These are phyloP conservation scores for Neoboletus brunneissimus DNA, from an alignment of 768 basidiomycete species.

Conservation along the genomic window DNA sequence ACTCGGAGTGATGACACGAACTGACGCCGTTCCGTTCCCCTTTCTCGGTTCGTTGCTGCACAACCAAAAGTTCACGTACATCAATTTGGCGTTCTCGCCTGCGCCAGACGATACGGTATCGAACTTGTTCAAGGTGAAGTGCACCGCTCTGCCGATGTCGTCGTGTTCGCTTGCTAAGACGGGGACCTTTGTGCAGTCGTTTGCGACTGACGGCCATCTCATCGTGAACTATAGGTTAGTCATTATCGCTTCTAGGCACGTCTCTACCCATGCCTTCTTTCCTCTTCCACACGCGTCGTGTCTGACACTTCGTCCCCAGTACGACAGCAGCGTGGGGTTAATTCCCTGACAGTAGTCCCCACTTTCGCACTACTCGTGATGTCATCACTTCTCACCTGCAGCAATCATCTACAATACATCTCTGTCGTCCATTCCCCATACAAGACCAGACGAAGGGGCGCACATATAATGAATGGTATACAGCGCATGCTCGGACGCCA, in stretches of 20 bases:
- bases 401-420: constrained; percentile 1
- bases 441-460: background rate
- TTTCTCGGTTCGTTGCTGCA: background rate
- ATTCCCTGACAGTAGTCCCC: background rate
- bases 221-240: constrained; percentile 88
- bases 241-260: too few species aligned
- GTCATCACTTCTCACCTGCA: background rate
- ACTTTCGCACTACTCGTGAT: background rate
- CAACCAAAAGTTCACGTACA: constrained; percentile 58
- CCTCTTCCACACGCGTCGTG: background rate
- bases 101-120: constrained; percentile 75
- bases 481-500: background rate
- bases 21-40: constrained; percentile 21
- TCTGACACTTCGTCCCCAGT: constrained; percentile 31
- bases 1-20: background rate
- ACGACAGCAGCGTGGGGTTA: constrained; percentile 67
- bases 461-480: background rate
- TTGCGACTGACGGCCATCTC: constrained; percentile 82
- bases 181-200: constrained; percentile 50
- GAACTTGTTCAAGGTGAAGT: constrained; percentile 60
- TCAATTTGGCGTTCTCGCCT: constrained; percentile 75
- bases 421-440: background rate
- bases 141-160: background rate
- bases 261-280: too few species aligned
- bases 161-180: constrained; percentile 3